Conservation (phyloP, 2,329 filamentous ascomycete species). For the Colletotrichum sp. region DNA sequence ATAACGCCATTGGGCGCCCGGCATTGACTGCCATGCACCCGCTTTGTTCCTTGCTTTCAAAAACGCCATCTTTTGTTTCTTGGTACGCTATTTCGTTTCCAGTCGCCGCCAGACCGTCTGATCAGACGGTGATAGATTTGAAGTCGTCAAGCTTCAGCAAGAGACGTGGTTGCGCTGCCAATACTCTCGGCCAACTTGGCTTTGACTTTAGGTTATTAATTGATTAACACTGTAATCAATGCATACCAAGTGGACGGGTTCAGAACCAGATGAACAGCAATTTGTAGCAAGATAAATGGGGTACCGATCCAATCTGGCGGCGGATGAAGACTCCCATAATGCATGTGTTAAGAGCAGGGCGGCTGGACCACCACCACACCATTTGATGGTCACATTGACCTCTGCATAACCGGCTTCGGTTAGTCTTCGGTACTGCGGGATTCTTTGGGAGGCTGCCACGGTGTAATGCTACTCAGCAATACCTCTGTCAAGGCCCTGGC, state of each 20-base stretch:
- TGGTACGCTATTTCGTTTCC: not conserved
- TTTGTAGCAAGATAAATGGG: not conserved
- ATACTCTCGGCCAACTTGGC: conserved; percentile 11
- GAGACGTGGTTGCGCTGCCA: conserved; percentile 39
- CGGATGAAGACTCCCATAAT: conserved; percentile 10
- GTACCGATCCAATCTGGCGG: conserved; percentile 10
- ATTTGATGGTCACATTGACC: conserved; percentile 10
- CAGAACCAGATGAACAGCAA: not conserved
- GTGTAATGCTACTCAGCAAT: not conserved
- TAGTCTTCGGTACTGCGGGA: not conserved
- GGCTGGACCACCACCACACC: conserved; percentile 4
- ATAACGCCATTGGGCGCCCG: conserved; percentile 7
- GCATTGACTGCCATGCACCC: conserved; percentile 8
- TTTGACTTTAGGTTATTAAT: conserved; percentile 1
- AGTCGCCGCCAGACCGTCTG: conserved; percentile 25
- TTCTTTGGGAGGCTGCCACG: not conserved
- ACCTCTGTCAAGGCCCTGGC: not conserved
- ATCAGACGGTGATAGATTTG: conserved; percentile 17
- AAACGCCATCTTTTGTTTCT: not conserved
- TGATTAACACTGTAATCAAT: conserved; percentile 11
- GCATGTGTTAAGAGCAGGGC: conserved; percentile 5
- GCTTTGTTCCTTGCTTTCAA: conserved; percentile 3
- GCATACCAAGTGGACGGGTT: not conserved
- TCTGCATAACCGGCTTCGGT: not conserved
- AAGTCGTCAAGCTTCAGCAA: conserved; percentile 21